Evolutionary conservation across 371 early-diverging fungal species (phyloP), one percentile per base, ranked within the genome.

Genomic region (Blakeslea trispora): DNA sequence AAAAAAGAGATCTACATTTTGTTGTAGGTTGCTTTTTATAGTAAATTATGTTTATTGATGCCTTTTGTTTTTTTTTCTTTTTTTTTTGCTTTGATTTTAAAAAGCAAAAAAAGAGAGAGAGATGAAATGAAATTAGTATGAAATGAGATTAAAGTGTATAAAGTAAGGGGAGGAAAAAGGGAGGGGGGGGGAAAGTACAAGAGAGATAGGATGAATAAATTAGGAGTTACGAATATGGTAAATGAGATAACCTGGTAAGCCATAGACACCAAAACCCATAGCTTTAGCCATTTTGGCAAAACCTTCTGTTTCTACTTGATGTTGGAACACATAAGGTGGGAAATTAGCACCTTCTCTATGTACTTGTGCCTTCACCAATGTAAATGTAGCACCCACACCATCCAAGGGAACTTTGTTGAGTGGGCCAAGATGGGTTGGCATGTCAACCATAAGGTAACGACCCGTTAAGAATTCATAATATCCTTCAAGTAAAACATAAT

Each of bases 241-340:
- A 22, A 79, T 74, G 18, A 76, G 50, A 53, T 79, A 79, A 28
- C 72, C 69, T 15, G 79, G 79, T 42, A 79, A 49, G 1, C 79
- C 79, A 69, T 74, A 79, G 5, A 79, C 69, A 48, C 70, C 68
- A 59, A 74, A 79, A 5, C 76, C 76, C 52, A 79, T 59, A 2
- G 79, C 79, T 57, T 85, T 88, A 42, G 89, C 88, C 69, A 88
- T 81, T 54, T 86, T 87, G 17, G 87, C 89, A 66, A 91, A 76
- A 1, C 91, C 91, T 71, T 89, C 91, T 9, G 90, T 91, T 64
- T 91, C 90, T 3, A 89, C 82, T 55, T 83, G 80, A 63, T 89
- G 88, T 37, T 83, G 77, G 37, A 82, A 75, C 23, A 82, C 79
- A 47, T 77, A 77, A 0, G 85, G 62, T 11, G 88, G 90, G 58